phyloP scores from a whole-genome alignment of 306 rosid species.

The Psophocarpus tetragonolobus region DNA sequence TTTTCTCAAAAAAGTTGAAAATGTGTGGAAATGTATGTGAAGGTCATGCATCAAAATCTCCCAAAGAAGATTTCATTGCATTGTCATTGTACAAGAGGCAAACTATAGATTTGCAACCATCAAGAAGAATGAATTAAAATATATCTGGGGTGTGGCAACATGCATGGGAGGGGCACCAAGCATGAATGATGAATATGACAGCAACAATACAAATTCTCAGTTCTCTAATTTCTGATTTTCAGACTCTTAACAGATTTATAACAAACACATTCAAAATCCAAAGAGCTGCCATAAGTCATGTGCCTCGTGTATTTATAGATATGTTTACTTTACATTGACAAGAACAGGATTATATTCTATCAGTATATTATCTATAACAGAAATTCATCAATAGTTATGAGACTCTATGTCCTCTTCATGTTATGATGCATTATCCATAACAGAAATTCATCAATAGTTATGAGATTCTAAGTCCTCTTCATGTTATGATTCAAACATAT shows the following conservation, averaged over 20 bases:
- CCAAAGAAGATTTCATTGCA: not conserved
- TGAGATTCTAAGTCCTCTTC: not conserved
- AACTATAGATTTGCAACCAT: constrained; percentile 8
- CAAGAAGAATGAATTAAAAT: not conserved
- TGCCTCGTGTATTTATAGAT: not conserved
- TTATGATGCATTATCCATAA: not conserved
- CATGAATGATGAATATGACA: not conserved
- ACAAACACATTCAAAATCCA: constrained; percentile 3
- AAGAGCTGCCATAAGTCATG: not conserved
- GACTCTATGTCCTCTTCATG: not conserved
- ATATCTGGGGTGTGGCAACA: not conserved
- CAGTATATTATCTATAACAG: not conserved
- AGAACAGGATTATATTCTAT: not conserved
- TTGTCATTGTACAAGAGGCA: not conserved
- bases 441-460: constrained; percentile 5
- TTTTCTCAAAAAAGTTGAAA: too few species aligned
- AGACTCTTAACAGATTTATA: not conserved
- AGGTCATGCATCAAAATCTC: constrained; percentile 16
- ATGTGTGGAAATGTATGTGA: too few species aligned
- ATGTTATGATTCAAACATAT: not conserved
- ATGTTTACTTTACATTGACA: not conserved
- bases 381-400: constrained; percentile 4
- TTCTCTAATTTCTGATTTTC: not conserved
- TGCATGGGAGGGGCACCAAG: not conserved
- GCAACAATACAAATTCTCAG: not conserved